These are phyloP conservation scores for Platanthera zijinensis DNA, from an alignment of 106 monocot genomes.

Conservation along the genomic window DNA sequence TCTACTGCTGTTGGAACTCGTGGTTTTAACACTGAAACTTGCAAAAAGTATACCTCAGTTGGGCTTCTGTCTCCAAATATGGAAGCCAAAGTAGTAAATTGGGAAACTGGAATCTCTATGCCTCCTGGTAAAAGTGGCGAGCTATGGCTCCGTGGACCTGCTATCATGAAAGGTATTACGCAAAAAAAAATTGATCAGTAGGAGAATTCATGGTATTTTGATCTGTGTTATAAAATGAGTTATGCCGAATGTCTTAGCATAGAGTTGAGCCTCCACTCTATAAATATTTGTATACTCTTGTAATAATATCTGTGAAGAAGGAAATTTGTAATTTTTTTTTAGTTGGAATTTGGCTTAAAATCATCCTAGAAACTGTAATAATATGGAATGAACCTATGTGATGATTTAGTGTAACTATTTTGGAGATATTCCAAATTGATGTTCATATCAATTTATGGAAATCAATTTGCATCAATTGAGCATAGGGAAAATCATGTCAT, in stretches of 20 bases:
- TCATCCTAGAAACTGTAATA: background rate
- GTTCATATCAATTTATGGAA: background rate
- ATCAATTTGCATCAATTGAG: background rate
- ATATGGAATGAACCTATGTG: too few species aligned
- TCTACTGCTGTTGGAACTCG: slow-evolving; percentile 74
- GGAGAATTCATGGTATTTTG: too few species aligned
- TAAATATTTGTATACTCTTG: too few species aligned
- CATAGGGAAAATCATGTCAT: slow-evolving; percentile 87
- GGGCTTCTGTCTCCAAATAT: slow-evolving; percentile 84
- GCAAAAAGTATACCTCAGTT: slow-evolving; percentile 45
- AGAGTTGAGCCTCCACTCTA: too few species aligned
- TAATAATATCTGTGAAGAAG: too few species aligned
- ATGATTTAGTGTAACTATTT: too few species aligned
- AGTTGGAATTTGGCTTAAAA: background rate
- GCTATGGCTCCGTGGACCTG: slow-evolving; percentile 58
- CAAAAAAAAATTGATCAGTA: too few species aligned
- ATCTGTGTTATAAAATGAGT: too few species aligned
- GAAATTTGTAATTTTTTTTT: background rate
- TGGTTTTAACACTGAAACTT: slow-evolving; percentile 45
- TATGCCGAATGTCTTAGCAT: too few species aligned
- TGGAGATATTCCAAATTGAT: background rate
- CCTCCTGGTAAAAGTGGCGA: slow-evolving; percentile 57
- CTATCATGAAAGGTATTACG: slow-evolving; percentile 67
- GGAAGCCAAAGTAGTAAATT: slow-evolving; percentile 61
- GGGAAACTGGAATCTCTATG: slow-evolving; percentile 29